Evolutionary conservation across 495 filamentous ascomycete genomes (phyloP).

Genomic region (Lasiosphaeria ovina): DNA sequence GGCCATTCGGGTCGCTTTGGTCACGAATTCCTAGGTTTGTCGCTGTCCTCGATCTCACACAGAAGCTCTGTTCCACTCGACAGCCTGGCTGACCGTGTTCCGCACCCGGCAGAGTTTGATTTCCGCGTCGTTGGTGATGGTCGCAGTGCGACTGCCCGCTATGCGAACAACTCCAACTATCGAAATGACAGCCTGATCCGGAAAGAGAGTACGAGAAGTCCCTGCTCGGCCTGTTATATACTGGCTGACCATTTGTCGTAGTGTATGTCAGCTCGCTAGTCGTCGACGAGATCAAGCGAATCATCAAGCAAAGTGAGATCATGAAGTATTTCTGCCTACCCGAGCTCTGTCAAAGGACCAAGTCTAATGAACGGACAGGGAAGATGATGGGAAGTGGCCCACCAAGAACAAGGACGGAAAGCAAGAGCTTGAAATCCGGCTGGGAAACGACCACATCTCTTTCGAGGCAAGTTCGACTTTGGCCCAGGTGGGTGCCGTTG

Average conservation of each 20-base stretch:
- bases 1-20: slow-evolving; percentile 97
- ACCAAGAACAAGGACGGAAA: slow-evolving; percentile 99
- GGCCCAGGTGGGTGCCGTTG: neutral
- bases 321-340: slow-evolving; percentile 68
- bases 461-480: slow-evolving; percentile 68
- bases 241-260: slow-evolving; percentile 35
- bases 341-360: neutral
- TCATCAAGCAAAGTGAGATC: slow-evolving; percentile 97
- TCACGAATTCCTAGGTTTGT: slow-evolving; percentile 92
- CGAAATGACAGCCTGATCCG: slow-evolving; percentile 97
- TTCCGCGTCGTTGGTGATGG: slow-evolving; percentile 91
- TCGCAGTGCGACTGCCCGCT: slow-evolving; percentile 89
- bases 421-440: slow-evolving; percentile 91
- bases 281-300: slow-evolving; percentile 91
- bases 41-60: slow-evolving; percentile 2
- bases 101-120: slow-evolving; percentile 75
- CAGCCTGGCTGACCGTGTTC: slow-evolving; percentile 6
- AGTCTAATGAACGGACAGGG: slow-evolving; percentile 56
- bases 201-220: slow-evolving; percentile 84
- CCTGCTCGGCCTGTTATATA: neutral
- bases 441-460: slow-evolving; percentile 95
- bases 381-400: slow-evolving; percentile 99
- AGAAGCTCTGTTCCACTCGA: slow-evolving; percentile 2
- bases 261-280: slow-evolving; percentile 96
- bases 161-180: slow-evolving; percentile 99